Conservation (phyloP, 805 yeast species). For the Ogataea wickerhamii region DNA sequence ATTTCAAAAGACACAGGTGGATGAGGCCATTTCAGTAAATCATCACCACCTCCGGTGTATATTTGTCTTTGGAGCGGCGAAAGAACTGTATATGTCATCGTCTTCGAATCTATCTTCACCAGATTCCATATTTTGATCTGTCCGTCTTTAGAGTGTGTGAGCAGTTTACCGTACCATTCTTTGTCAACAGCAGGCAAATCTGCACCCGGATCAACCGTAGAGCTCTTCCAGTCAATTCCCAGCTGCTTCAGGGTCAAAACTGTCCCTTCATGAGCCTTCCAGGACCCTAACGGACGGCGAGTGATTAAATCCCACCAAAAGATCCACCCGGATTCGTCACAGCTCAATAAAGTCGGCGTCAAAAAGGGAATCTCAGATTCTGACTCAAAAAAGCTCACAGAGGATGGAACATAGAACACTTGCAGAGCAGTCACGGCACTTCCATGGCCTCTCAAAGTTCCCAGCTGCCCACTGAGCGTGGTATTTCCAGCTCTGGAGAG, state of each 20-base stretch:
- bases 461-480: conserved; percentile 8
- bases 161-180: conserved; percentile 37
- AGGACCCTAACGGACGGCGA: conserved; percentile 51
- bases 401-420: conserved; percentile 21
- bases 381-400: conserved; percentile 4
- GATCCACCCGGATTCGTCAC: conserved; percentile 61
- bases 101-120: conserved; percentile 7
- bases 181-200: conserved; percentile 22
- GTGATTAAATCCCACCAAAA: conserved; percentile 62
- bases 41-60: conserved; percentile 20
- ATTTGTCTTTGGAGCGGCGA: conserved; percentile 16
- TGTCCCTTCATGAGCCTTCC: conserved; percentile 56
- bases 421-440: conserved; percentile 10
- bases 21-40: conserved; percentile 13
- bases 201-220: conserved; percentile 5
- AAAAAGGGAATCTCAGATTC: conserved; percentile 19
- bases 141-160: conserved; percentile 71
- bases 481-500: no score
- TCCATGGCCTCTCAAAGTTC: conserved; percentile 19
- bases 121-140: conserved; percentile 44
- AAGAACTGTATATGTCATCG: conserved; percentile 16
- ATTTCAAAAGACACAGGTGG: conserved; percentile 40
- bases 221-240: conserved; percentile 33
- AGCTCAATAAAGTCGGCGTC: conserved; percentile 43
- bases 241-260: conserved; percentile 49